A percentile compares a stretch with the other conserved stretches of the same genome.
These are phyloP conservation scores for Ilex asprella DNA, from an alignment of 257 asterid species.

Conservation along the genomic window DNA sequence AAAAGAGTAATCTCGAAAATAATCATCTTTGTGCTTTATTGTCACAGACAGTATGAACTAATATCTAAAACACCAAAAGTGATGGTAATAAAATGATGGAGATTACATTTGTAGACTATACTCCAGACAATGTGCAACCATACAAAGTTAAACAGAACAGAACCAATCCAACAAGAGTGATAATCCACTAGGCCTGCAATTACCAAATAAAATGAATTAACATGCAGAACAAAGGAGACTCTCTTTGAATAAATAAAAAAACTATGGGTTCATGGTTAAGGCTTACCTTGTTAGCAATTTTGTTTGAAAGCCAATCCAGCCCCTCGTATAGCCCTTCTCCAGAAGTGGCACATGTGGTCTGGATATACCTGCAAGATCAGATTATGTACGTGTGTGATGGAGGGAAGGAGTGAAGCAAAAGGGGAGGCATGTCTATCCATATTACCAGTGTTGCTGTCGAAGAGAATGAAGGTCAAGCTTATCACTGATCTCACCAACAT, in stretches of 20 bases:
- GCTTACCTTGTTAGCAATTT: slow-evolving; percentile 19
- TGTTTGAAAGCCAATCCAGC: slow-evolving; percentile 23
- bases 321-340: slow-evolving; percentile 27
- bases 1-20: neutral
- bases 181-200: too few species aligned
- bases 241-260: too few species aligned
- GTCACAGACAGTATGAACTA: neutral
- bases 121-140: neutral
- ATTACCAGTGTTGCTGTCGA: neutral
- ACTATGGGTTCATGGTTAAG: neutral
- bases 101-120: neutral
- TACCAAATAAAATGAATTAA: too few species aligned
- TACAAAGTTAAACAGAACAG: too few species aligned
- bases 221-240: too few species aligned
- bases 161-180: too few species aligned
- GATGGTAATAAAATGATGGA: neutral
- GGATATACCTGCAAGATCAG: slow-evolving; percentile 14
- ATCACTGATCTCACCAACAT: slow-evolving; percentile 61
- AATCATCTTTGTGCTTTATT: too few species aligned
- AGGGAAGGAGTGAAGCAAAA: neutral
- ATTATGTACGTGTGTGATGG: neutral
- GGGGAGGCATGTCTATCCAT: neutral
- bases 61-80: neutral
- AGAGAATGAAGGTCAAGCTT: slow-evolving; percentile 42
- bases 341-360: slow-evolving; percentile 20